A percentile compares a stretch with the other conserved stretches of the same genome.
Evolutionary conservation across 2,329 filamentous ascomycete genomes (phyloP).

Genomic region (Alternaria panax): DNA sequence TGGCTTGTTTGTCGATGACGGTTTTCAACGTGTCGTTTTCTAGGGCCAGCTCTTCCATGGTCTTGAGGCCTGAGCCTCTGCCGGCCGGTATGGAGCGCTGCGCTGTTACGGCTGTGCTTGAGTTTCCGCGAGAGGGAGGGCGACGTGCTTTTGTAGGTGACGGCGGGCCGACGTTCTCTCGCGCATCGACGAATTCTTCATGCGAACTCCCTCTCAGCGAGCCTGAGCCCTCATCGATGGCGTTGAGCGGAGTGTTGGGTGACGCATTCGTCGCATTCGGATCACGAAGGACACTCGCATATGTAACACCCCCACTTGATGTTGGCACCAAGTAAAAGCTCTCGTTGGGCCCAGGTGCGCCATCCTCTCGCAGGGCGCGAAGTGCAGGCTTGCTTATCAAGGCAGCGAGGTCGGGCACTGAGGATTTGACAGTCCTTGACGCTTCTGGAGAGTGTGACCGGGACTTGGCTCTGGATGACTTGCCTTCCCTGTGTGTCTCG

Average conservation of each 20-base stretch:
- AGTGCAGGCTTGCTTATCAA: slow-evolving; percentile 88
- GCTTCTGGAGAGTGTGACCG: slow-evolving; percentile 39
- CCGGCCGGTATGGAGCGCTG: slow-evolving; percentile 44
- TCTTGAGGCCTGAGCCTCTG: slow-evolving; percentile 61
- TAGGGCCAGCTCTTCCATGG: slow-evolving; percentile 84
- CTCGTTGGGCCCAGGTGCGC: slow-evolving; percentile 56
- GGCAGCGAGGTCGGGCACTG: slow-evolving; percentile 78
- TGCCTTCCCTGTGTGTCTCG: slow-evolving; percentile 32
- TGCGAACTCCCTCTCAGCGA: slow-evolving; percentile 43
- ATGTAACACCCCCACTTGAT: slow-evolving; percentile 89
- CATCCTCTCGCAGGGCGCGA: slow-evolving; percentile 73
- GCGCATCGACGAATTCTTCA: slow-evolving; percentile 90
- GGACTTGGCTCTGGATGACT: slow-evolving; percentile 32
- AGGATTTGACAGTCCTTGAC: slow-evolving; percentile 46
- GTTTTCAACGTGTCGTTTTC: slow-evolving; percentile 88
- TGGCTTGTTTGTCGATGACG: slow-evolving; percentile 84
- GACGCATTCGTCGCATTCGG: slow-evolving; percentile 46
- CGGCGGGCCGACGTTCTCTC: slow-evolving; percentile 65
- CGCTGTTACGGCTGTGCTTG: slow-evolving; percentile 27
- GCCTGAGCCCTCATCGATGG: slow-evolving; percentile 51
- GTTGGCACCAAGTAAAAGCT: slow-evolving; percentile 92
- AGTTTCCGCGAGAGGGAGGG: slow-evolving; percentile 41
- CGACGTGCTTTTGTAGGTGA: slow-evolving; percentile 53
- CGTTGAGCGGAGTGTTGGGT: slow-evolving; percentile 55
- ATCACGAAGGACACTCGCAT: slow-evolving; percentile 78